Base-by-base conservation (phyloP, 768 basidiomycete genomes). In the Mrakia blollopis region DNA sequence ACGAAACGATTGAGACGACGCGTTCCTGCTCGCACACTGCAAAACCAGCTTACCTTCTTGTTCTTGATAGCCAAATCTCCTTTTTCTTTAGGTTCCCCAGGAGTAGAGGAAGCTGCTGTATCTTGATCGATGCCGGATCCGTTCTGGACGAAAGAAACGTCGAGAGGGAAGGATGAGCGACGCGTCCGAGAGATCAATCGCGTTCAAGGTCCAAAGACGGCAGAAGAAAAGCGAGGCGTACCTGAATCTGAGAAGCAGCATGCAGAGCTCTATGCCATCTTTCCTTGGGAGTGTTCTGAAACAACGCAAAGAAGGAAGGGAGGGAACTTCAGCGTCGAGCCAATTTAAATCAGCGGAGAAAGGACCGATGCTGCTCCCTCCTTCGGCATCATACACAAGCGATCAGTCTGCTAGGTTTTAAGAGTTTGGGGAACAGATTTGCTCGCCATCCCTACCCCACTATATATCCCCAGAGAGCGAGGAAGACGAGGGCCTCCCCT, bases 211-310 rank as follows among this genome's bases (percentile, higher is more conserved):
- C 50, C 47, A 1, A 10, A 16, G 63, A 25, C n/a, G 3, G 5
- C 44, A 1, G 5, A 25, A 30, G 9, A 25, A 32, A 30, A 11
- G 41, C 63, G 13, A 73, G 63, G n/a, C 77, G 37, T 23, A 74
- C 65, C 54, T 57, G 47, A 10, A 78, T 52, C 67, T 74, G 67
- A 21, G 39, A 25, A 10, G 77, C 54, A 3, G 77, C 77, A 52
- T 78, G 77, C 11, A 75, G 60, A 7, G 73, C 72, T 9, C 77
- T 37, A 54, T 75, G 72, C 77, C 77, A 78, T 21, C 77, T 28
- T 7, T 57, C 61, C 41, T 68, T 72, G 0, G 73, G 39, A 10
- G 25, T 39, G 65, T 78, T 78, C 73, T 78, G 57, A 35, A 16
- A 41, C n/a, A 23, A 11, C 25, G 16, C 18, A 41, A 21, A 44